phyloP scores from a whole-genome alignment of 1,139 yeast genomes.

The Waltiozyma sp. region DNA sequence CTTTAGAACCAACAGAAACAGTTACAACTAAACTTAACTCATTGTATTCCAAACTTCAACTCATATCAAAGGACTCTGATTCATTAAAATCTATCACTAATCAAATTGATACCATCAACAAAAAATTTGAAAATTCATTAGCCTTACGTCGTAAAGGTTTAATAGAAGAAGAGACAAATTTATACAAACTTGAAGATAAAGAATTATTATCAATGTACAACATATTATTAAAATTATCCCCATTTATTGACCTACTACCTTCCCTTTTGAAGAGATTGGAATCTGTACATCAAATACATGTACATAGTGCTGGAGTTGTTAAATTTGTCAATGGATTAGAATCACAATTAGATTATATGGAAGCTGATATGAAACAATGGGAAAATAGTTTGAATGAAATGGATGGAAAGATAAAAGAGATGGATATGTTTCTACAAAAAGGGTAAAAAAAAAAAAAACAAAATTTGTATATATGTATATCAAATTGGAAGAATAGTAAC shows the following conservation, averaged over 20 bases:
- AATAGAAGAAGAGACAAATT: constrained; percentile 7
- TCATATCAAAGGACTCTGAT: constrained; percentile 17
- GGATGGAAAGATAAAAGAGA: constrained; percentile 14
- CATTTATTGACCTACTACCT: constrained; percentile 29
- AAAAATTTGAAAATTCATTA: constrained; percentile 19
- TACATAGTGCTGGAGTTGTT: constrained; percentile 42
- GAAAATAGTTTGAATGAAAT: constrained; percentile 27
- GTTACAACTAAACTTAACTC: background rate
- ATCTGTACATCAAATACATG: constrained; percentile 34
- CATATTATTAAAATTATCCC: constrained; percentile 28
- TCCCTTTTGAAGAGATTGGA: constrained; percentile 32
- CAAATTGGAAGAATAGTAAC: constrained; percentile 43
- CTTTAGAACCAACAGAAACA: background rate
- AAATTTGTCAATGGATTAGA: constrained; percentile 39
- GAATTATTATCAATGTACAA: constrained; percentile 31
- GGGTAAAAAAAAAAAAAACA: too few relatives aligned
- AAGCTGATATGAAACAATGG: constrained; percentile 32
- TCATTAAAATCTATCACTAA: constrained; percentile 20
- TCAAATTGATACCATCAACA: constrained; percentile 28
- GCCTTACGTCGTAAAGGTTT: constrained; percentile 13
- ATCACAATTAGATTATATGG: constrained; percentile 24
- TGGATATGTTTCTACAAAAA: background rate
- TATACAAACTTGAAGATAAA: constrained; percentile 5
- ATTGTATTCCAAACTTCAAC: constrained; percentile 12
- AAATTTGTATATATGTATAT: too few relatives aligned